Conservation (phyloP, 257 asterid species). For the Eustoma russellianum region DNA sequence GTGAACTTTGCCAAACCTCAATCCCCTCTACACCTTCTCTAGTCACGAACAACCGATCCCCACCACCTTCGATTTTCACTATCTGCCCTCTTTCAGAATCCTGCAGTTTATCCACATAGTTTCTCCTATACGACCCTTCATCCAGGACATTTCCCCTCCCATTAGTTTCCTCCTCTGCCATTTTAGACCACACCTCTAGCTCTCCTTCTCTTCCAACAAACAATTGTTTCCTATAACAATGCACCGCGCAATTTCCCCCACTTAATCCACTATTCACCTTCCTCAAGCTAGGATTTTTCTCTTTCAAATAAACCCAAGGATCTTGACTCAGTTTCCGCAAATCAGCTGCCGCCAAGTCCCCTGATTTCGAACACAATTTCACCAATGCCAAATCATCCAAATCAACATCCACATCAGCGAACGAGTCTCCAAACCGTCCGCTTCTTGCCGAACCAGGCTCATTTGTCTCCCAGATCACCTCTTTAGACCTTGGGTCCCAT, state of each 20-base stretch:
- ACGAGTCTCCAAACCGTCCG: slow-evolving; percentile 83
- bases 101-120: slow-evolving; percentile 61
- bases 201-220: slow-evolving; percentile 82
- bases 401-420: slow-evolving; percentile 70
- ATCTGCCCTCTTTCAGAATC: slow-evolving; percentile 68
- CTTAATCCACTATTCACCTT: slow-evolving; percentile 35
- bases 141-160: slow-evolving; percentile 21
- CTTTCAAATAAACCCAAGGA: slow-evolving; percentile 89
- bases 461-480: slow-evolving; percentile 78
- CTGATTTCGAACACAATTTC: slow-evolving; percentile 84
- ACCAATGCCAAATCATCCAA: slow-evolving; percentile 44
- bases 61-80: slow-evolving; percentile 81
- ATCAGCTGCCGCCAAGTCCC: slow-evolving; percentile 86
- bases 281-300: slow-evolving; percentile 82
- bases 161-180: slow-evolving; percentile 19
- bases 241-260: slow-evolving; percentile 33
- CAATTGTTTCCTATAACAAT: slow-evolving; percentile 67
- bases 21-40: slow-evolving; percentile 79
- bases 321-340: slow-evolving; percentile 65
- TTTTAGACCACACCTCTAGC: slow-evolving; percentile 86
- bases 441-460: slow-evolving; percentile 97
- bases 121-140: slow-evolving; percentile 70
- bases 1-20: slow-evolving; percentile 91
- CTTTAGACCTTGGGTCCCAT: slow-evolving; percentile 69
- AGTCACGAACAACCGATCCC: slow-evolving; percentile 74